phyloP scores from a whole-genome alignment of 768 basidiomycete genomes.

The Amanita brunnescens region DNA sequence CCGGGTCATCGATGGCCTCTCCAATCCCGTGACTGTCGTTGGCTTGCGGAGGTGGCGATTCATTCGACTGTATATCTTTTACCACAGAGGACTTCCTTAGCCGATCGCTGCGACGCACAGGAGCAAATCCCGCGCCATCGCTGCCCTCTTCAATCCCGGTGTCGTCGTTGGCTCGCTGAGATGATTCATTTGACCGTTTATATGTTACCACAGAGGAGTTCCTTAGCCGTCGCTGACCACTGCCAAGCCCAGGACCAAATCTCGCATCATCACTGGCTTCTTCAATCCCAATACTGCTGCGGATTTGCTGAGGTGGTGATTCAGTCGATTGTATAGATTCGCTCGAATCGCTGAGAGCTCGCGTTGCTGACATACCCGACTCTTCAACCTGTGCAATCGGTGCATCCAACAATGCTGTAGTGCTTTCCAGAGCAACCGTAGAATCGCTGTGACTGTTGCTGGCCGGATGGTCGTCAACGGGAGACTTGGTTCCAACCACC shows the following conservation, averaged over 20 bases:
- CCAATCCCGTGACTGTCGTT: neutral
- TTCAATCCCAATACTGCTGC: neutral
- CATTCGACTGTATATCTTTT: no score
- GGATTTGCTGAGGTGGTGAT: no score
- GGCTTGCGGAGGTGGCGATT: neutral
- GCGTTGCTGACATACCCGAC: neutral
- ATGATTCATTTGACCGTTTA: no score
- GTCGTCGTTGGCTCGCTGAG: neutral
- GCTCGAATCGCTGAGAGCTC: neutral
- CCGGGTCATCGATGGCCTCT: neutral
- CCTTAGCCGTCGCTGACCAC: neutral
- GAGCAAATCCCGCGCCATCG: neutral
- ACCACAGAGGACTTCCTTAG: neutral
- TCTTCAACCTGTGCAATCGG: neutral
- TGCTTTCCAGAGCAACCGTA: no score
- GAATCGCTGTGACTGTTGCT: neutral
- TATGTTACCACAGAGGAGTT: neutral
- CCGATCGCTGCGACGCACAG: neutral
- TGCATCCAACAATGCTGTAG: neutral
- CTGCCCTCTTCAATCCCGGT: neutral
- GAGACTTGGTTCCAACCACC: neutral
- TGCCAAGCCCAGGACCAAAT: neutral
- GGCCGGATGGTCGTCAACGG: neutral
- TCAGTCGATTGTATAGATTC: neutral
- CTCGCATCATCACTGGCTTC: neutral